These are phyloP conservation scores for Phytophthora brassicae DNA, from an alignment of 352 stramenopile genomes.

Conservation along the genomic window DNA sequence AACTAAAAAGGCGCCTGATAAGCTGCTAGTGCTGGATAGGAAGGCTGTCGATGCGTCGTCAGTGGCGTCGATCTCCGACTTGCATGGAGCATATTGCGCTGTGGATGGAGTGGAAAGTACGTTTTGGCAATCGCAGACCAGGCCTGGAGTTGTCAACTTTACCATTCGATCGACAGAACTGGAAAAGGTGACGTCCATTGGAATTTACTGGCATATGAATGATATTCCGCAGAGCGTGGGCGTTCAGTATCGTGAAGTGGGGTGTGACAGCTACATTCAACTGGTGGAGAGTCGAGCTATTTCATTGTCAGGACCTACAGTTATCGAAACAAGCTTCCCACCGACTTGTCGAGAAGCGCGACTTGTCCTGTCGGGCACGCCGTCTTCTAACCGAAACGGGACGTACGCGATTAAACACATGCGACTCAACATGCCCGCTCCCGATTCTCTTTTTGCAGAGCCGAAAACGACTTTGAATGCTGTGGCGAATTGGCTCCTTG, in stretches of 20 bases:
- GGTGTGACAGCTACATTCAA: slow-evolving; percentile 41
- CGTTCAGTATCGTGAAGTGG: slow-evolving; percentile 53
- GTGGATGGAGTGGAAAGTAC: slow-evolving; percentile 58
- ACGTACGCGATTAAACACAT: slow-evolving; percentile 74
- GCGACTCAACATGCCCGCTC: slow-evolving; percentile 55
- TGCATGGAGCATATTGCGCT: slow-evolving; percentile 47
- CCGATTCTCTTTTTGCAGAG: slow-evolving; percentile 63
- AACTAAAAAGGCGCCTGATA: slow-evolving; percentile 62
- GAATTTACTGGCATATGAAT: slow-evolving; percentile 74
- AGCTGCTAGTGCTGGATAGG: slow-evolving; percentile 41
- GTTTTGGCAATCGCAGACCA: slow-evolving; percentile 77
- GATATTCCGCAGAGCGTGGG: slow-evolving; percentile 53
- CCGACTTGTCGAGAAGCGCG: slow-evolving; percentile 46
- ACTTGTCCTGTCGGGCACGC: slow-evolving; percentile 67
- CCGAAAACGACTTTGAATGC: slow-evolving; percentile 56
- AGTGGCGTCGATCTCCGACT: slow-evolving; percentile 42
- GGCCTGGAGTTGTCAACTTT: slow-evolving; percentile 54
- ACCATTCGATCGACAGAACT: slow-evolving; percentile 42
- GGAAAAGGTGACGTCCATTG: slow-evolving; percentile 57
- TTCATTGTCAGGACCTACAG: slow-evolving; percentile 23
- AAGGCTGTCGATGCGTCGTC: slow-evolving; percentile 63
- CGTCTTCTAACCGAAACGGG: slow-evolving; percentile 61
- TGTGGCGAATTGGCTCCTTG: slow-evolving; percentile 66
- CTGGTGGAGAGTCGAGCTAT: slow-evolving; percentile 36
- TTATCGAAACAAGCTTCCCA: slow-evolving; percentile 50